Percentiles rank a stretch among this genome's conserved stretches.
These are phyloP conservation scores for Colletotrichum viniferum DNA, from an alignment of 2,329 filamentous ascomycete species.

Conservation along the genomic window DNA sequence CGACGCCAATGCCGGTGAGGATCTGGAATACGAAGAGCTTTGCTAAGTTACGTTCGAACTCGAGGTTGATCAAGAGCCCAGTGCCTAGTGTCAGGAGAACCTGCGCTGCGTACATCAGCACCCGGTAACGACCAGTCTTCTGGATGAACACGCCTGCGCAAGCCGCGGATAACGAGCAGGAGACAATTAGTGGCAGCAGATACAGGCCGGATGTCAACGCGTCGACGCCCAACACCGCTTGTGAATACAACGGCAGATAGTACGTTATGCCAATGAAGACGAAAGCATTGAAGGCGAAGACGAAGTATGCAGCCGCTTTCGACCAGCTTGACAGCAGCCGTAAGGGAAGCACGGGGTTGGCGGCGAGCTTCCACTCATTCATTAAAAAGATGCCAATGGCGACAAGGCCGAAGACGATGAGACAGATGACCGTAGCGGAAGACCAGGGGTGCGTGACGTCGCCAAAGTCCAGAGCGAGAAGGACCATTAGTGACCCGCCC, in stretches of 20 bases:
- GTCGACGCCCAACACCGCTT: constrained; percentile 38
- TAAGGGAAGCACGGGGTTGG: constrained; percentile 44
- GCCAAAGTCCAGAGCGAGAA: constrained; percentile 31
- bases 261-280: constrained; percentile 69
- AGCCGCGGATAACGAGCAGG: constrained; percentile 24
- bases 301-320: constrained; percentile 68
- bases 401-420: constrained; percentile 37
- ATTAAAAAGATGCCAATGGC: constrained; percentile 39
- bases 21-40: constrained; percentile 67
- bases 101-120: constrained; percentile 63
- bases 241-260: constrained; percentile 53
- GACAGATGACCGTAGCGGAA: constrained; percentile 51
- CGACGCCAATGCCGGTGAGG: constrained; percentile 66
- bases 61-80: constrained; percentile 67
- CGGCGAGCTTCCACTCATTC: constrained; percentile 32
- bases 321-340: constrained; percentile 47
- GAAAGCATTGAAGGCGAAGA: constrained; percentile 69
- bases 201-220: constrained; percentile 37
- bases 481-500: constrained; percentile 34
- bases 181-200: constrained; percentile 33
- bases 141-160: constrained; percentile 45
- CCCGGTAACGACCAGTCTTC: constrained; percentile 69
- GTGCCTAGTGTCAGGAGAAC: constrained; percentile 66
- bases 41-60: constrained; percentile 56
- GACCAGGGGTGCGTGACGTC: constrained; percentile 77